A percentile compares a stretch with the other conserved stretches of the same genome.
Conservation (phyloP, 2,329 filamentous ascomycete species). For the Fusarium brevicatenulatum region DNA sequence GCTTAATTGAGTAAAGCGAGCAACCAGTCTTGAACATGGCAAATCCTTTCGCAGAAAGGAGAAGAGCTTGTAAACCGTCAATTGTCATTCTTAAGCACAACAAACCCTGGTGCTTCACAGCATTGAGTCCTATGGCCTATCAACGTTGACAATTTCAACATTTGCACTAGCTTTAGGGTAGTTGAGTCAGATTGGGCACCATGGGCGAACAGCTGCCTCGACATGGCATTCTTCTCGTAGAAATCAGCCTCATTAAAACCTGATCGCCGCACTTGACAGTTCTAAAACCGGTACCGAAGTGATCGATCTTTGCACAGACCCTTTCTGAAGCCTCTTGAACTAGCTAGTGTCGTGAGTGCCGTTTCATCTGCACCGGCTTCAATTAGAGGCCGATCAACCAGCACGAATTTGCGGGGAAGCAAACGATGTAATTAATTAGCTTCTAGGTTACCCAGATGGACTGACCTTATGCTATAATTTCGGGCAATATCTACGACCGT, state of each 20-base stretch:
- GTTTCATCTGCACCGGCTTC: neutral
- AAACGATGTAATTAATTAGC: too few relatives aligned
- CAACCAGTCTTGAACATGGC: neutral
- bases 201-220: neutral
- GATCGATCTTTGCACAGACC: neutral
- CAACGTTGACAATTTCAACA: too few relatives aligned
- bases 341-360: neutral
- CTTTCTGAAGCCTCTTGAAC: neutral
- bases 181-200: neutral
- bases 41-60: too few relatives aligned
- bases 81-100: too few relatives aligned
- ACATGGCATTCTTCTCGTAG: neutral
- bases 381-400: neutral
- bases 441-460: neutral
- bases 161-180: neutral
- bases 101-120: neutral
- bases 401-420: neutral
- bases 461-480: too few relatives aligned
- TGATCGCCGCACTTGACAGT: neutral
- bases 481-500: neutral
- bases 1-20: neutral
- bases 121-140: neutral
- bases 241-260: neutral
- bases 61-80: rapidly evolving
- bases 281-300: neutral